Conservation (phyloP, 1,284 basidiomycete species). For the Cutaneotrichosporon sp. region DNA sequence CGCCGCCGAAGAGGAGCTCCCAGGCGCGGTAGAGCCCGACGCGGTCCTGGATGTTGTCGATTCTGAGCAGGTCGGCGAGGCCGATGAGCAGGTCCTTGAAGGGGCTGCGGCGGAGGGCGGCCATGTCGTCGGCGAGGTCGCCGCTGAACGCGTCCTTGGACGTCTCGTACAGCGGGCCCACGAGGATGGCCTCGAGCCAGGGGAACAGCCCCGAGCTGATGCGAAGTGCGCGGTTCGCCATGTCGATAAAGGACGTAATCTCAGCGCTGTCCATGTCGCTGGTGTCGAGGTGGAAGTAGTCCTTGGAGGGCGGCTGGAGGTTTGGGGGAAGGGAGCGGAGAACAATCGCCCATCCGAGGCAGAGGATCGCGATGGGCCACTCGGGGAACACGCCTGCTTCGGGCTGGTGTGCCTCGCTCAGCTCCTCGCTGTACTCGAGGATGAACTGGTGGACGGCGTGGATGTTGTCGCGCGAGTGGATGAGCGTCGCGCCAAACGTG, state of each 20-base stretch:
- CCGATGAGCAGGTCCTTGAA: slow-evolving; percentile 49
- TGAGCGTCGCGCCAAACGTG: slow-evolving; percentile 30
- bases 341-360: slow-evolving; percentile 48
- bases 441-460: slow-evolving; percentile 40
- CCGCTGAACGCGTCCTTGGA: slow-evolving; percentile 24
- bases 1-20: slow-evolving; percentile 42
- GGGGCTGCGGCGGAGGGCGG: slow-evolving; percentile 33
- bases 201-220: slow-evolving; percentile 40
- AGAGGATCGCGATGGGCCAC: slow-evolving; percentile 45
- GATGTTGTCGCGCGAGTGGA: slow-evolving; percentile 35
- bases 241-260: slow-evolving; percentile 28
- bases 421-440: slow-evolving; percentile 34
- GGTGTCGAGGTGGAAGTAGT: slow-evolving; percentile 27
- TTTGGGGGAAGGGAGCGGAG: slow-evolving; percentile 34
- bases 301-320: slow-evolving; percentile 27
- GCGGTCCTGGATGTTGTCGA: slow-evolving; percentile 38
- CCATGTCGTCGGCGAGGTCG: slow-evolving; percentile 23
- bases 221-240: slow-evolving; percentile 36
- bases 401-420: slow-evolving; percentile 22
- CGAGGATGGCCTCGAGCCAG: slow-evolving; percentile 42
- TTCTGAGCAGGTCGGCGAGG: slow-evolving; percentile 36
- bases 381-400: slow-evolving; percentile 20
- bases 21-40: slow-evolving; percentile 38
- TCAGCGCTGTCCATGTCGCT: slow-evolving; percentile 23
- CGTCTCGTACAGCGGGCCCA: slow-evolving; percentile 36